phyloP scores from a whole-genome alignment of 148 eudicot genomes.

The Heliamphora exappendiculata region DNA sequence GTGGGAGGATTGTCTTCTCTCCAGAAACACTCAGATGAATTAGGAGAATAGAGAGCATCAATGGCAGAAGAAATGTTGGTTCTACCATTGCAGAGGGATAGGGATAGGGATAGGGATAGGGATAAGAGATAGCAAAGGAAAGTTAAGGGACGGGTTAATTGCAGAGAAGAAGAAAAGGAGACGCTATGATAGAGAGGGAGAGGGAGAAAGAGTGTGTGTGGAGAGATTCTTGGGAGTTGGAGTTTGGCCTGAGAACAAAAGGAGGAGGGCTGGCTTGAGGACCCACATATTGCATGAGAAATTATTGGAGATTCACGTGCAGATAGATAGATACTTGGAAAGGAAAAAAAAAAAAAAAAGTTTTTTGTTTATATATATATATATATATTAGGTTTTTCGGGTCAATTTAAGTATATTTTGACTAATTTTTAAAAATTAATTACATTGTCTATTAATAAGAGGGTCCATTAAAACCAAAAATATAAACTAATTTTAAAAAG shows the following conservation, averaged over 20 bases:
- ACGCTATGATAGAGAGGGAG: not conserved
- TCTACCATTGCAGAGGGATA: slow-evolving; percentile 12
- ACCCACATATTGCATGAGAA: slow-evolving; percentile 55
- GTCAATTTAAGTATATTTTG: too few species aligned
- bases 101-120: too few species aligned
- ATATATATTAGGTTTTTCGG: too few species aligned
- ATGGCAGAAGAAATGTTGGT: slow-evolving; percentile 16
- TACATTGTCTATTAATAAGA: too few species aligned
- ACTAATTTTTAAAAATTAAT: too few species aligned
- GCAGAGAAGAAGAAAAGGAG: slow-evolving; percentile 1
- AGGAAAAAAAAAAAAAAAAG: not conserved
- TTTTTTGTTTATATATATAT: not conserved
- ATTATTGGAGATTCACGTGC: slow-evolving; percentile 56
- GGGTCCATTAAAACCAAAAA: too few species aligned
- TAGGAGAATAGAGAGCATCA: slow-evolving; percentile 12
- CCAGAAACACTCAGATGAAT: slow-evolving; percentile 6
- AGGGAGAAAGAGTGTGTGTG: slow-evolving; percentile 12
- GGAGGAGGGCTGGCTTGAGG: slow-evolving; percentile 33
- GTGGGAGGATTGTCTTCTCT: slow-evolving; percentile 24
- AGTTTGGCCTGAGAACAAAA: slow-evolving; percentile 43
- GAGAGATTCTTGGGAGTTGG: slow-evolving; percentile 34
- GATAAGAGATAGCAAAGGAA: too few species aligned
- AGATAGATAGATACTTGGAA: slow-evolving; percentile 10
- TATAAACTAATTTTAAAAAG: too few species aligned
- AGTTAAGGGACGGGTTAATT: slow-evolving; percentile 17